These are phyloP conservation scores for rapeseed (Brassica napus) DNA, from an alignment of 345 rosid genomes.

Conservation along the genomic window Da-Ae NC_063435.1:2615501-2616000, in stretches of 20 bases:
- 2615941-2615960: background rate
- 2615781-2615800: constrained; percentile 8
- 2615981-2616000: constrained; percentile 17
- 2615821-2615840: constrained; percentile 11
- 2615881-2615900: constrained; percentile 26
- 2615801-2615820: background rate
- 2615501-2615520: background rate
- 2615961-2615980: constrained; percentile 18
- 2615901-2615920: constrained; percentile 11
- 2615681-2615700: constrained; percentile 10
- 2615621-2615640: background rate
- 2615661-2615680: constrained; percentile 24
- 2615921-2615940: background rate
- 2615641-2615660: background rate
- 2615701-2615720: constrained; percentile 1
- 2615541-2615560: constrained; percentile 11
- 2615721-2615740: constrained; percentile 6
- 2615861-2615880: constrained; percentile 34
- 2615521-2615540: background rate
- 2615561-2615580: constrained; percentile 13
- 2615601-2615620: constrained; percentile 4
- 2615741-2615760: constrained; percentile 29
- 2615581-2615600: constrained; percentile 23
- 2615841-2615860: background rate
- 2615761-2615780: background rate